Base-by-base conservation (phyloP, 1,284 basidiomycete species). In the Puccinia hordei region DNA sequence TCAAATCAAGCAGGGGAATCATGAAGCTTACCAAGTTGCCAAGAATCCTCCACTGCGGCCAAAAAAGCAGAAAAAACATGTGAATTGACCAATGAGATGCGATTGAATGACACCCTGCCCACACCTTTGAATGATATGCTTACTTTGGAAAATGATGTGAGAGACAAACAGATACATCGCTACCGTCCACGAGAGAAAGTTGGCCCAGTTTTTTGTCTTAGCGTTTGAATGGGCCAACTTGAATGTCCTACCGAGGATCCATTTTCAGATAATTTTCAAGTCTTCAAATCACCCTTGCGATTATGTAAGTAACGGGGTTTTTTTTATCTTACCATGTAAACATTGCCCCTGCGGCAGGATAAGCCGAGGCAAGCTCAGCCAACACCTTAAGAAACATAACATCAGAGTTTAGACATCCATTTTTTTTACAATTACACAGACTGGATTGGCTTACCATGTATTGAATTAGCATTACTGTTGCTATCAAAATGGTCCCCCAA, bases 281-380 rank as follows among this genome's bases (percentile, higher is more conserved):
- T 27, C 46, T 30, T 38, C 19, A 72, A 53, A 35, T 51, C 17
- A 1, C 19, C 33, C 17, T 63, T 53, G 1, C 38, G 12, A 4
- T 41, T 41, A 12, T 66, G 22, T 10, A 66, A 17, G 24, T 12
- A n/a, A n/a, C n/a, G n/a, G n/a, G n/a, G n/a, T n/a, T n/a, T n/a
- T n/a, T n/a, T n/a, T n/a, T n/a, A n/a, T 57, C 8, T 74, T 22
- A 74, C 57, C 77, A 80, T 24, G 57, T 80, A 63, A 80, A 80
- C 71, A 80, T 80, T 33, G 78, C 55, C 15, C 78, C 78, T 27
- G 78, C 59, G 5, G 73, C 71, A 22, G 78, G 78, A 51, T 59
- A 80, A 41, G 78, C 78, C 24, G 78, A 80, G 35, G 78, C 69
- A 30, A 80, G 46, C 46, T 80, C 78, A 8, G 78, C 69, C 19